A percentile compares a stretch with the other conserved stretches of the same genome.
These are phyloP conservation scores for Tylopilus rubrobrunneus DNA, from an alignment of 768 basidiomycete species.

Conservation along the genomic window DNA sequence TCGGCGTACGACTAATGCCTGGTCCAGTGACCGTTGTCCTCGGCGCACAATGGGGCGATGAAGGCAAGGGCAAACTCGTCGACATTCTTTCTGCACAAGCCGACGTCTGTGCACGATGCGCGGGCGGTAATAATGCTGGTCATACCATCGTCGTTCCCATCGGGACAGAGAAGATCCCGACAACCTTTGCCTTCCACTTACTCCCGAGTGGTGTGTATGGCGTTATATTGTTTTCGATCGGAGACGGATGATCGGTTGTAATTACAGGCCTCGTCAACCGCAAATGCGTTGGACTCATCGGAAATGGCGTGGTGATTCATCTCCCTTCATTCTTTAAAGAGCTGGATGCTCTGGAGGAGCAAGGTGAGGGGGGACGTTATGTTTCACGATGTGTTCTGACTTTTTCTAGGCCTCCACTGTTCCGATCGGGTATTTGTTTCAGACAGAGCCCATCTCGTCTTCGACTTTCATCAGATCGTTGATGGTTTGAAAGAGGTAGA, in stretches of 20 bases:
- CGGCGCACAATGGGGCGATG: conserved; percentile 90
- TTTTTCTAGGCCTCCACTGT: conserved; percentile 72
- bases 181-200: conserved; percentile 92
- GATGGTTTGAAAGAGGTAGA: conserved; percentile 98
- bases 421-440: conserved; percentile 84
- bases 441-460: conserved; percentile 94
- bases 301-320: conserved; percentile 94
- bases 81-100: conserved; percentile 88
- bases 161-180: conserved; percentile 65
- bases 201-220: conserved; percentile 73
- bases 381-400: conserved; percentile 1
- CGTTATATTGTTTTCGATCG: background rate
- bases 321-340: conserved; percentile 93
- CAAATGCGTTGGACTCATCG: conserved; percentile 81
- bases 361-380: conserved; percentile 51
- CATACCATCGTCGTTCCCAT: conserved; percentile 92
- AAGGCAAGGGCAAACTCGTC: conserved; percentile 94
- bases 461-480: conserved; percentile 99
- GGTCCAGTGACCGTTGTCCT: conserved; percentile 66
- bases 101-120: conserved; percentile 94
- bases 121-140: conserved; percentile 98
- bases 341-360: conserved; percentile 76
- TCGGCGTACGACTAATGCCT: conserved; percentile 9
- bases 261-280: conserved; percentile 30
- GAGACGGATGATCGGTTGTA: background rate